Percentiles rank a stretch among this genome's conserved stretches.
These are phyloP conservation scores for Calonectria montana DNA, from an alignment of 2,329 filamentous ascomycete species.

Conservation along the genomic window DNA sequence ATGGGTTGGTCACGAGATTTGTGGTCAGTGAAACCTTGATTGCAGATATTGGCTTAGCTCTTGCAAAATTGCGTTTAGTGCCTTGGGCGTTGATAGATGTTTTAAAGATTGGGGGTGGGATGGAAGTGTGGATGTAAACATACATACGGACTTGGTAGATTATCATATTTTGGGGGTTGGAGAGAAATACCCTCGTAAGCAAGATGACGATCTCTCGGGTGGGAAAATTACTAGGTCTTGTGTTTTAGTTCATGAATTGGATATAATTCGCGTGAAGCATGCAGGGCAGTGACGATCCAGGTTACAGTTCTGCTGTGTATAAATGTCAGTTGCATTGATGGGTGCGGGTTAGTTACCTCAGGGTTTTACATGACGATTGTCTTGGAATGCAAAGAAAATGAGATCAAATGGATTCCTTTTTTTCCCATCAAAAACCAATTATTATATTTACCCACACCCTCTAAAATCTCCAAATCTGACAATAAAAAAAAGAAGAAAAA, in stretches of 20 bases:
- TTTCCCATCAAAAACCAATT: too few species aligned
- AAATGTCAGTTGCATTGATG: too few species aligned
- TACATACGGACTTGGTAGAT: constrained; percentile 24
- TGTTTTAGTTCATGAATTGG: background rate
- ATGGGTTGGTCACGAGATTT: constrained; percentile 73
- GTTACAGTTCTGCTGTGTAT: too few species aligned
- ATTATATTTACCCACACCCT: too few species aligned
- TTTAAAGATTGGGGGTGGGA: constrained; percentile 6
- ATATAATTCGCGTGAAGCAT: background rate
- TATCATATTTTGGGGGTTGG: background rate
- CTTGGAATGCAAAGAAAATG: too few species aligned
- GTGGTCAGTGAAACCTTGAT: constrained; percentile 63
- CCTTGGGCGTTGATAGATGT: constrained; percentile 26
- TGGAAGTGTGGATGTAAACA: constrained; percentile 23
- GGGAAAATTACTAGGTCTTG: background rate
- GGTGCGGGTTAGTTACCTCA: too few species aligned
- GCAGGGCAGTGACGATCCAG: too few species aligned
- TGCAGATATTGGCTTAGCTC: background rate
- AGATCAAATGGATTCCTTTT: too few species aligned
- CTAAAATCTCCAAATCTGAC: too few species aligned
- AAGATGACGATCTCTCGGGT: background rate
- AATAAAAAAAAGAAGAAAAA: too few species aligned
- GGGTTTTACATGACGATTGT: too few species aligned
- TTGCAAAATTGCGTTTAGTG: constrained; percentile 5
- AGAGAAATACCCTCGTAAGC: background rate